phyloP scores from a whole-genome alignment of 2,329 filamentous ascomycete species.

The Alternaria gaisen region DNA sequence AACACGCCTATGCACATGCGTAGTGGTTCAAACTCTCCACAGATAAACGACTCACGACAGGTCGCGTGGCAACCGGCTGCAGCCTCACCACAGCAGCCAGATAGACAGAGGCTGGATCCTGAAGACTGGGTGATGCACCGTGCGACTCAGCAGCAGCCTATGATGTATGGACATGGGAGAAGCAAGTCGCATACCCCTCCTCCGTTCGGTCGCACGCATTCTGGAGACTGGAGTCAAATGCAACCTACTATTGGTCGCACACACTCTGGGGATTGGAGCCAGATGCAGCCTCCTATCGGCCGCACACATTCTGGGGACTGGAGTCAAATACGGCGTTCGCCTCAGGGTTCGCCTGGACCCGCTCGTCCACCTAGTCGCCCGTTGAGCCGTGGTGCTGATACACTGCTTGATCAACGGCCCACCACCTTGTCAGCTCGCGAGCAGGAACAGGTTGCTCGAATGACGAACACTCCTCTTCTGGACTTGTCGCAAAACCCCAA shows the following conservation, averaged over 20 bases:
- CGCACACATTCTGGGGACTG: constrained; percentile 58
- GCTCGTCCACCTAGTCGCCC: constrained; percentile 43
- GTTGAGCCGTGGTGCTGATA: constrained; percentile 62
- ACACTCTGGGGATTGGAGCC: constrained; percentile 57
- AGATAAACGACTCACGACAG: constrained; percentile 67
- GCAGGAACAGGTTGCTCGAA: constrained; percentile 85
- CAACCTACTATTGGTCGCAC: constrained; percentile 49
- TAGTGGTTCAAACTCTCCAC: constrained; percentile 43
- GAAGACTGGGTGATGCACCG: constrained; percentile 88
- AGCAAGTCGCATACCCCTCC: constrained; percentile 61
- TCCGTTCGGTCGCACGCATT: constrained; percentile 54
- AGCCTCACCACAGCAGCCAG: constrained; percentile 57
- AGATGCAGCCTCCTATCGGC: constrained; percentile 45
- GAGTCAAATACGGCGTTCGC: constrained; percentile 49
- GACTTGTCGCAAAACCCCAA: constrained; percentile 65
- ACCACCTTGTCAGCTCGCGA: constrained; percentile 81
- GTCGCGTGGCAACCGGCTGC: constrained; percentile 82
- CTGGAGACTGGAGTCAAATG: constrained; percentile 57
- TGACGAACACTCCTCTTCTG: constrained; percentile 80
- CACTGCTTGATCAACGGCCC: constrained; percentile 63
- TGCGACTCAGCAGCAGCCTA: constrained; percentile 63
- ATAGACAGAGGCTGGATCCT: constrained; percentile 69
- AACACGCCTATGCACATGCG: constrained; percentile 55
- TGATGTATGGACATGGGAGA: constrained; percentile 63
- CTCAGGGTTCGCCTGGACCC: constrained; percentile 32